Conservation (phyloP, 129 eudicot genomes). For the Smallanthus sonchifolius region DNA sequence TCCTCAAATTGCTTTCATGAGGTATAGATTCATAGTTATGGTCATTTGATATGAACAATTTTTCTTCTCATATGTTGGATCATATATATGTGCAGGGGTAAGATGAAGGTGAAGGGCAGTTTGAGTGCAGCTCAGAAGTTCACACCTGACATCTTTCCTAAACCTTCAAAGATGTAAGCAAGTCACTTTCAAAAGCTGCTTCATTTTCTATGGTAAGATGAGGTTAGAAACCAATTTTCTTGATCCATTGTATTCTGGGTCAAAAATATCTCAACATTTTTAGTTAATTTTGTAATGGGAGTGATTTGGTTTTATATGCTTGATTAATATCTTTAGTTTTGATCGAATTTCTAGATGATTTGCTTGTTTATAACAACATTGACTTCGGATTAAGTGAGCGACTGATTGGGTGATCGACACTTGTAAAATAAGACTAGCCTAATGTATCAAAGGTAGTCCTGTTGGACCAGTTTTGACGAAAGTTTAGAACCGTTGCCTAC, state of each 20-base stretch:
- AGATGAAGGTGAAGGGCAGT: slow-evolving; percentile 77
- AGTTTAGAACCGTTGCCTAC: too few relatives aligned
- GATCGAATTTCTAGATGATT: not conserved
- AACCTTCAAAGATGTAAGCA: slow-evolving; percentile 57
- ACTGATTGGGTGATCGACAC: not conserved
- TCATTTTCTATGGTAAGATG: not conserved
- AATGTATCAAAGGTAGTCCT: too few relatives aligned
- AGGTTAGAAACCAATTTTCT: not conserved
- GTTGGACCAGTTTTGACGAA: too few relatives aligned
- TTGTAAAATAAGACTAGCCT: too few relatives aligned
- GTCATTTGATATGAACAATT: not conserved
- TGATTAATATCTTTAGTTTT: not conserved
- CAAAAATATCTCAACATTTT: not conserved
- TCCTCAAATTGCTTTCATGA: slow-evolving; percentile 47
- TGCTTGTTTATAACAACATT: not conserved
- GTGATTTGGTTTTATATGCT: not conserved
- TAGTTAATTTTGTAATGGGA: not conserved
- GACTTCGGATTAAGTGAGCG: not conserved
- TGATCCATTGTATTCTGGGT: not conserved
- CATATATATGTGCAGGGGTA: slow-evolving; percentile 40
- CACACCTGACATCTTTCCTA: slow-evolving; percentile 81
- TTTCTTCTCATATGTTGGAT: not conserved
- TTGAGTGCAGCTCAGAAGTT: slow-evolving; percentile 76
- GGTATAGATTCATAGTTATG: slow-evolving; percentile 7
- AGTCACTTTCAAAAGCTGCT: not conserved